Percentiles rank a stretch among this genome's conserved stretches.
phyloP scores from a whole-genome alignment of 2,329 filamentous ascomycete genomes.

The Cladosporium halotolerans region DNA sequence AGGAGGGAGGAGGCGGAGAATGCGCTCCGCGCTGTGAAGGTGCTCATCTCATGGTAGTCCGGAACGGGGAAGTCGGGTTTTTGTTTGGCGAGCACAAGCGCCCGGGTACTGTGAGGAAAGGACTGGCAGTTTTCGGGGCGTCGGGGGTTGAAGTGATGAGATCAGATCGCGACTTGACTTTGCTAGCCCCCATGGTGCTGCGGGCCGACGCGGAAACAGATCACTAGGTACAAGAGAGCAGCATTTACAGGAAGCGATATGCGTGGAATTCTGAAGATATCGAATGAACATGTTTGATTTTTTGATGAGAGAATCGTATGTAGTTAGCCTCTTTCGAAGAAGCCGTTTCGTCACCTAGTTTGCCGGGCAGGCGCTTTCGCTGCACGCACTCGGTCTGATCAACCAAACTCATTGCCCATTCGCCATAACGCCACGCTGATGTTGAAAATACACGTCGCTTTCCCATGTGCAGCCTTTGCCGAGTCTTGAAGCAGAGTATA shows the following conservation, averaged over 20 bases:
- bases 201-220: background rate
- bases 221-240: no score
- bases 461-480: no score
- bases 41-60: slow-evolving; percentile 11
- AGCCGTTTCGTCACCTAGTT: no score
- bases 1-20: slow-evolving; percentile 4
- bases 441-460: background rate
- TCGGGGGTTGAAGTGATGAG: slow-evolving; percentile 7
- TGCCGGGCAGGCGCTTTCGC: no score
- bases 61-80: background rate
- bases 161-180: slow-evolving; percentile 10
- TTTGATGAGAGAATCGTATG: no score
- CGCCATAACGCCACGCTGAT: slow-evolving; percentile 11
- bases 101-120: background rate
- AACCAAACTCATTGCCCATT: background rate
- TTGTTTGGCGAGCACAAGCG: background rate
- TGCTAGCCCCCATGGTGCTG: background rate
- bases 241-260: no score
- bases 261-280: no score
- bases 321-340: no score
- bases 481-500: no score
- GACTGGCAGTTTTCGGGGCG: background rate
- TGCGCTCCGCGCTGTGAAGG: slow-evolving; percentile 7
- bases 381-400: background rate
- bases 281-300: no score